phyloP scores from a whole-genome alignment of 257 asterid genomes.

The Agastache rugosa region DNA sequence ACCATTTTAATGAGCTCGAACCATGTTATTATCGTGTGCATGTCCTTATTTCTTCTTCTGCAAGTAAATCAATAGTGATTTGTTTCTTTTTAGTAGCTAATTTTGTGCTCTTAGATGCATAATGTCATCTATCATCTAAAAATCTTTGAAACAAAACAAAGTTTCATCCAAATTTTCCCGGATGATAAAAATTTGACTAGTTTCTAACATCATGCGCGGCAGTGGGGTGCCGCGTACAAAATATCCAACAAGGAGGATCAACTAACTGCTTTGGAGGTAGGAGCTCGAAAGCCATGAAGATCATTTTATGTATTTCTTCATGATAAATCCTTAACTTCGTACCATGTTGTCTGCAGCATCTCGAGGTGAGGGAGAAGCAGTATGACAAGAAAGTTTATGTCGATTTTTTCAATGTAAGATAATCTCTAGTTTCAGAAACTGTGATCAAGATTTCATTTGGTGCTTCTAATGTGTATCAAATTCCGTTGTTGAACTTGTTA shows the following conservation, averaged over 20 bases:
- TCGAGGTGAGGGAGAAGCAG: constrained; percentile 98
- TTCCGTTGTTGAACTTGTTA: constrained; percentile 1
- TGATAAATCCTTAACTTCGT: not conserved
- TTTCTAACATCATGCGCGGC: constrained; percentile 30
- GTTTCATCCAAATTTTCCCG: not conserved
- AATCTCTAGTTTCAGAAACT: not conserved
- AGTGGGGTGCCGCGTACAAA: constrained; percentile 99
- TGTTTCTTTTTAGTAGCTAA: not conserved
- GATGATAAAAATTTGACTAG: constrained; percentile 5
- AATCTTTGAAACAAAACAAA: not conserved
- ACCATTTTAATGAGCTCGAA: not conserved
- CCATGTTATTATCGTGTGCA: not conserved
- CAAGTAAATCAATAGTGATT: not conserved
- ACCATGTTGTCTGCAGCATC: constrained; percentile 55
- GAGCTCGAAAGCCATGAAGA: not conserved
- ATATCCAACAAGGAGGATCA: constrained; percentile 71
- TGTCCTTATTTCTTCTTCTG: not conserved
- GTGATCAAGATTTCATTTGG: not conserved
- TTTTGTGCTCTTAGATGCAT: not conserved
- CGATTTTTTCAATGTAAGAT: constrained; percentile 79
- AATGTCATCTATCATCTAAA: not conserved
- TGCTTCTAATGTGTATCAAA: constrained; percentile 1
- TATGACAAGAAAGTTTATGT: constrained; percentile 82
- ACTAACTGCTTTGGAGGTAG: constrained; percentile 74
- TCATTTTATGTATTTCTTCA: not conserved